These are phyloP conservation scores for Hypoxylon rubiginosum DNA, from an alignment of 2,329 filamentous ascomycete species.

Conservation along the genomic window DNA sequence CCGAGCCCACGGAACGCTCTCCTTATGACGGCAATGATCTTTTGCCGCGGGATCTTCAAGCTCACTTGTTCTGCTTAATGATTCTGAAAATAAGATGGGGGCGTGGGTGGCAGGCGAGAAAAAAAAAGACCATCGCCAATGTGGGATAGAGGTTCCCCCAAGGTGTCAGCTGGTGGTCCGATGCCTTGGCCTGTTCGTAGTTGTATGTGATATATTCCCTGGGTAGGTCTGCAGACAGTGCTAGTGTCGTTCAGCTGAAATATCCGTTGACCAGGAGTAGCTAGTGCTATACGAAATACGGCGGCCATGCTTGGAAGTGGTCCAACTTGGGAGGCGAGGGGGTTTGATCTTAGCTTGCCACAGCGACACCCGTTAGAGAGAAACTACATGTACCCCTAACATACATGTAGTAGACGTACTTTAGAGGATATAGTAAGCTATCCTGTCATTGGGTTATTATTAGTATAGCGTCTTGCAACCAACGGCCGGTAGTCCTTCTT, in stretches of 20 bases:
- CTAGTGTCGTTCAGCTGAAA: constrained; percentile 34
- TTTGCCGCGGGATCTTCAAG: constrained; percentile 10
- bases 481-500: not conserved
- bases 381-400: too few species aligned
- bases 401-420: not conserved
- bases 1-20: constrained; percentile 39
- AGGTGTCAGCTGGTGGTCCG: constrained; percentile 25
- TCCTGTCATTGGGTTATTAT: not conserved
- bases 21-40: constrained; percentile 33
- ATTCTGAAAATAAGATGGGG: constrained; percentile 21
- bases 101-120: constrained; percentile 25
- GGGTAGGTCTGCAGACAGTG: not conserved
- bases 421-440: constrained; percentile 6
- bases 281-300: constrained; percentile 14
- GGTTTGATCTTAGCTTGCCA: constrained; percentile 1
- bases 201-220: constrained; percentile 20
- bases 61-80: constrained; percentile 23
- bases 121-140: constrained; percentile 14
- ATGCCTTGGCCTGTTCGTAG: constrained; percentile 18
- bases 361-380: constrained; percentile 7
- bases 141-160: constrained; percentile 6
- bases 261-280: constrained; percentile 29
- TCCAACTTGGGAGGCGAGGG: not conserved
- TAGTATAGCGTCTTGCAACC: not conserved
- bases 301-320: constrained; percentile 10